A percentile compares a stretch with the other conserved stretches of the same genome.
Evolutionary conservation across 805 yeast species (phyloP).

Genomic region (Blastobotrys chiropterorum): DNA sequence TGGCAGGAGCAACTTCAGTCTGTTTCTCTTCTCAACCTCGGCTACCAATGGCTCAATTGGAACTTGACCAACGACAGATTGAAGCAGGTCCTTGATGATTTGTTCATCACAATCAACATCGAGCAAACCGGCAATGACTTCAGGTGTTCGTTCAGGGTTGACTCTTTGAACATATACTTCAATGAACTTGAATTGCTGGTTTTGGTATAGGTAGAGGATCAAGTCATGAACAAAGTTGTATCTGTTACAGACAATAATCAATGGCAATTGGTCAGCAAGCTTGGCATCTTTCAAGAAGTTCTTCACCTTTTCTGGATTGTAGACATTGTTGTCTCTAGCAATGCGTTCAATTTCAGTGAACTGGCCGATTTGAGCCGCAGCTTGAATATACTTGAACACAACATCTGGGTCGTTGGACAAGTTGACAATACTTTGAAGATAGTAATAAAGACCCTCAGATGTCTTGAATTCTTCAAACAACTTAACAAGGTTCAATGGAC

Average conservation of each 20-base stretch:
- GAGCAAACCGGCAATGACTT: constrained; percentile 89
- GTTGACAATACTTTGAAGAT: constrained; percentile 87
- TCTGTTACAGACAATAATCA: constrained; percentile 94
- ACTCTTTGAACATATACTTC: constrained; percentile 98
- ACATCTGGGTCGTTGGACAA: constrained; percentile 91
- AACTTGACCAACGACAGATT: constrained; percentile 87
- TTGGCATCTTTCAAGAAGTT: constrained; percentile 93
- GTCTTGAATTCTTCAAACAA: constrained; percentile 91
- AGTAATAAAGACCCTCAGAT: constrained; percentile 89
- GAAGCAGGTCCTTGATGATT: constrained; percentile 72
- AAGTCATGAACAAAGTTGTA: constrained; percentile 87
- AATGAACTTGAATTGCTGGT: constrained; percentile 91
- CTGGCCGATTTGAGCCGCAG: constrained; percentile 88
- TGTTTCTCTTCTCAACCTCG: constrained; percentile 95
- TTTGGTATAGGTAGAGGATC: constrained; percentile 87
- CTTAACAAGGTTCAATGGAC: constrained; percentile 77
- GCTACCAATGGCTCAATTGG: constrained; percentile 83
- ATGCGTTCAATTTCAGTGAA: constrained; percentile 91
- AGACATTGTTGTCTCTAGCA: constrained; percentile 87
- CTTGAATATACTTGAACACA: constrained; percentile 90
- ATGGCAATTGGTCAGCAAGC: constrained; percentile 90
- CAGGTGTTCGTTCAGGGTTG: constrained; percentile 92
- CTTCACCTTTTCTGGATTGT: constrained; percentile 95
- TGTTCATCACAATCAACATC: constrained; percentile 97
- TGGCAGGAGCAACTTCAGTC: constrained; percentile 85